A percentile compares a stretch with the other conserved stretches of the same genome.
Conservation (phyloP, 352 stramenopile genomes). For the Globisporangium emineosum region DNA sequence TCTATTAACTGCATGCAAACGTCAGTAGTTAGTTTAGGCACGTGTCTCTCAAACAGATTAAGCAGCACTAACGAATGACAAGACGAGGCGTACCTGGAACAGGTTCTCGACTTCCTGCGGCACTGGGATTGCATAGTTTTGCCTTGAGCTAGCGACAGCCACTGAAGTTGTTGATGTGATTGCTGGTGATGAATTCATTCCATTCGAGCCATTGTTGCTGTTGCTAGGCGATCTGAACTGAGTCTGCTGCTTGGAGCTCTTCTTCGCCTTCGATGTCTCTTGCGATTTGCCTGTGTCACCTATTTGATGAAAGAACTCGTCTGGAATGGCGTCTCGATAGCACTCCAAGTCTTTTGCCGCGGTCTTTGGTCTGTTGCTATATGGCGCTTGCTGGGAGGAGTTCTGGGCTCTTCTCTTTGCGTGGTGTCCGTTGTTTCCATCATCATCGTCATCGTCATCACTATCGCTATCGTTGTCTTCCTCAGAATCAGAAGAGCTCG, state of each 20-base stretch:
- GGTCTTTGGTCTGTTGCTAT: constrained; percentile 37
- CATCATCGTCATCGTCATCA: constrained; percentile 11
- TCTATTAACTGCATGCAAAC: constrained; percentile 53
- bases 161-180: background rate
- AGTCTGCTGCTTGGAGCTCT: background rate
- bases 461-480: constrained; percentile 18
- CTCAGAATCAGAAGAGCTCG: constrained; percentile 52
- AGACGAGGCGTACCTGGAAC: constrained; percentile 38
- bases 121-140: constrained; percentile 35
- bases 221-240: background rate
- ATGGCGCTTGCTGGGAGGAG: constrained; percentile 6
- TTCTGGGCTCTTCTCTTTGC: background rate
- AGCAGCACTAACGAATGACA: background rate
- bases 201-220: background rate
- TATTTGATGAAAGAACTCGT: constrained; percentile 52
- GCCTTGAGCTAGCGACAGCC: background rate
- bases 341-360: constrained; percentile 49
- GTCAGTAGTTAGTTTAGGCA: background rate
- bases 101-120: constrained; percentile 54
- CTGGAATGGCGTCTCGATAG: constrained; percentile 50
- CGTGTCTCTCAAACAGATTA: background rate
- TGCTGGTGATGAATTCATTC: background rate
- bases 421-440: constrained; percentile 7
- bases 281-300: constrained; percentile 1
- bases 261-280: background rate